Percentiles rank a stretch among this genome's conserved stretches.
Conservation (phyloP, 2,329 filamentous ascomycete species). For the Dothideomycetidae sp. region DNA sequence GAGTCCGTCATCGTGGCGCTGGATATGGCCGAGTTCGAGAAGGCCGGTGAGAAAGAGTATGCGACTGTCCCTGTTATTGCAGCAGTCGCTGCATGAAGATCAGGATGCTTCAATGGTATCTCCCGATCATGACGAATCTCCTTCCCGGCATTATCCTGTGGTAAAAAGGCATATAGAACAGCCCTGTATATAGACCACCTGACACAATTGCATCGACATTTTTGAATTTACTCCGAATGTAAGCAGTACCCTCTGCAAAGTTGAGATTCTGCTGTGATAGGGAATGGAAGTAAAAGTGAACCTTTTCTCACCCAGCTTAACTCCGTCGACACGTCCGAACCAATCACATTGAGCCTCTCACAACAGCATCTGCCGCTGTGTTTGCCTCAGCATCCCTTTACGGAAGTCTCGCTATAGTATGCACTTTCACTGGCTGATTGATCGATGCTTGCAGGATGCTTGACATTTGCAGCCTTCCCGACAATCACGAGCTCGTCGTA, state of each 20-base stretch:
- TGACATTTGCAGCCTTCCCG: too few relatives aligned
- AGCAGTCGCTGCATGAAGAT: background rate
- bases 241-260: too few relatives aligned
- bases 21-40: slow-evolving; percentile 97
- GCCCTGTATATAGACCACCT: too few relatives aligned
- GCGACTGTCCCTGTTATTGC: slow-evolving; percentile 57
- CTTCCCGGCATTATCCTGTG: too few relatives aligned
- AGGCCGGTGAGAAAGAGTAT: slow-evolving; percentile 77
- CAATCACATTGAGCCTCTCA: background rate
- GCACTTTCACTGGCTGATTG: background rate
- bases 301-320: background rate
- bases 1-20: slow-evolving; percentile 91
- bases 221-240: too few relatives aligned
- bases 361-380: background rate
- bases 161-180: too few relatives aligned
- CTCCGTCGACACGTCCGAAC: background rate
- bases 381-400: background rate
- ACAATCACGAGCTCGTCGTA: background rate
- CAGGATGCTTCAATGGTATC: background rate
- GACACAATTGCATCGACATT: too few relatives aligned
- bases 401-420: background rate
- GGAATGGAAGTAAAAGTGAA: too few relatives aligned
- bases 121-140: too few relatives aligned
- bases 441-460: background rate
- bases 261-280: too few relatives aligned